Conservation (phyloP, 2,329 filamentous ascomycete genomes). For the Colletotrichum sp. region DNA sequence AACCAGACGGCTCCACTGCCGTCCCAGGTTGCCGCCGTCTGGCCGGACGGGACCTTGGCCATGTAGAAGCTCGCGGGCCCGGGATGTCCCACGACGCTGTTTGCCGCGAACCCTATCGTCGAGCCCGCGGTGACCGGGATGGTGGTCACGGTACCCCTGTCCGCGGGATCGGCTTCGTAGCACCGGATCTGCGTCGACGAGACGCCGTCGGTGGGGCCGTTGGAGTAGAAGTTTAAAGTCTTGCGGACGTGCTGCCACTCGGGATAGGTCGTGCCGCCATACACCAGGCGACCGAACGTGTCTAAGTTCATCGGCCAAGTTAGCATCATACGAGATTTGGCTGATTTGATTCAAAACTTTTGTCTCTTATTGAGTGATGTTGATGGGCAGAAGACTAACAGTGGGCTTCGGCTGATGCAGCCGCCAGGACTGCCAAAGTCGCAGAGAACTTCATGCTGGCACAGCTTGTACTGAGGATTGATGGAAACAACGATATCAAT, state of each 20-base stretch:
- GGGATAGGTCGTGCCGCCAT: conserved; percentile 12
- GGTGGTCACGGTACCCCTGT: conserved; percentile 4
- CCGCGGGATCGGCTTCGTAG: conserved; percentile 28
- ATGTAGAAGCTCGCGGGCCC: conserved; percentile 42
- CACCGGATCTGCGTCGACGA: conserved; percentile 36
- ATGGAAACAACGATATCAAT: neutral
- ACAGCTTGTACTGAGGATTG: neutral
- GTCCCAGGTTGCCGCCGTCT: conserved; percentile 35
- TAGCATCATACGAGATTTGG: neutral
- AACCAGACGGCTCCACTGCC: conserved; percentile 40
- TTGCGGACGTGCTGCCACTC: conserved; percentile 37
- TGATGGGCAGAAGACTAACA: neutral
- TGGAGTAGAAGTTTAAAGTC: conserved; percentile 38
- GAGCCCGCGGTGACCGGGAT: conserved; percentile 27
- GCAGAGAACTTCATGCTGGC: conserved; percentile 1
- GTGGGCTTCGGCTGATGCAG: neutral
- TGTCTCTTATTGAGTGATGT: neutral
- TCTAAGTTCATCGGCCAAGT: neutral
- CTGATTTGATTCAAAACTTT: neutral
- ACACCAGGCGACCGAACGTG: conserved; percentile 13
- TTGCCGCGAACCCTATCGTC: conserved; percentile 39
- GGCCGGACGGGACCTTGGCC: conserved; percentile 38
- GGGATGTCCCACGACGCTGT: conserved; percentile 40
- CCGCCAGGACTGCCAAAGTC: neutral
- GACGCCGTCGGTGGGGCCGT: conserved; percentile 34